Percentiles rank a stretch among this genome's conserved stretches.
Conservation (phyloP, 148 eudicot species). For the Persicaria tinctoria region DNA sequence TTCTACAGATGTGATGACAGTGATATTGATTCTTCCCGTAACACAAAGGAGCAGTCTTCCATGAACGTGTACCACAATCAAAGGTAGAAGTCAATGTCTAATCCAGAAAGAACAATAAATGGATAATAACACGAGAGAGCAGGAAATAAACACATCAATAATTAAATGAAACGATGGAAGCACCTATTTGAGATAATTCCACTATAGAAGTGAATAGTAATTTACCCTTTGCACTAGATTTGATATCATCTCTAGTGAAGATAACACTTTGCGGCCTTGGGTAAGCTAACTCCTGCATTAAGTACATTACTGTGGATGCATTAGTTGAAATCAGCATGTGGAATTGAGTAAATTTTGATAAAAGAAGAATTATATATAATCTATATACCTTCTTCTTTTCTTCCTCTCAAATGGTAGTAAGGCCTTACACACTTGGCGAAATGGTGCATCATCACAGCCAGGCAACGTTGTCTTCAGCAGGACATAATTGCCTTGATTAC, state of each 20-base stretch:
- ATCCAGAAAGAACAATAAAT: no score
- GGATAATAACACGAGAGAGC: not conserved
- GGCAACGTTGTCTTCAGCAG: constrained; percentile 73
- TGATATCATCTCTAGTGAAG: constrained; percentile 65
- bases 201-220: not conserved
- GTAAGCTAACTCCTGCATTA: constrained; percentile 71
- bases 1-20: constrained; percentile 69
- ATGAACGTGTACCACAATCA: not conserved
- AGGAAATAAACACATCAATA: not conserved
- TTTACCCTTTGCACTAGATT: constrained; percentile 84
- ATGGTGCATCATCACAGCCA: constrained; percentile 72
- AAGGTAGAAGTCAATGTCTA: not conserved
- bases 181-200: not conserved
- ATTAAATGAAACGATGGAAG: constrained; percentile 7
- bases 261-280: constrained; percentile 86
- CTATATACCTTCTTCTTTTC: constrained; percentile 62
- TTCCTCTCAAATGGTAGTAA: constrained; percentile 72
- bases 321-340: not conserved
- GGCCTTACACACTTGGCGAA: constrained; percentile 75
- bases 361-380: not conserved
- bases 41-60: not conserved
- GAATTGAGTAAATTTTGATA: not conserved
- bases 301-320: constrained; percentile 13
- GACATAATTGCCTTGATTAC: constrained; percentile 72
- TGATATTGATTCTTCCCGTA: constrained; percentile 84